phyloP scores from a whole-genome alignment of 768 basidiomycete species.

The Neoboletus subvelutipes region DNA sequence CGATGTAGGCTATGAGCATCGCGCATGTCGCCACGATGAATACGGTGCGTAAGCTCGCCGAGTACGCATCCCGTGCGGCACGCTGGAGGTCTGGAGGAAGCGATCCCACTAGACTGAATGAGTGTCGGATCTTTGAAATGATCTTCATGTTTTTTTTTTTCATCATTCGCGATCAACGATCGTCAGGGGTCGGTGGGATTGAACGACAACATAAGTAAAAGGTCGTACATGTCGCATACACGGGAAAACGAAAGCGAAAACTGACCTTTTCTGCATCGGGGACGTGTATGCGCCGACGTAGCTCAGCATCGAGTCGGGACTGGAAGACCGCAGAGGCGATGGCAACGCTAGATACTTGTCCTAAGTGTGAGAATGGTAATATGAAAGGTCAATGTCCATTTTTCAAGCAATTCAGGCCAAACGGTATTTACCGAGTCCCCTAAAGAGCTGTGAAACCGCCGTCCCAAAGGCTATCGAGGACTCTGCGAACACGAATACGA shows the following conservation, averaged over 20 bases:
- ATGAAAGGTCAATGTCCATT: not conserved
- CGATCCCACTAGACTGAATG: slow-evolving; percentile 7
- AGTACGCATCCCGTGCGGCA: slow-evolving; percentile 8
- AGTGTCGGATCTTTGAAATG: slow-evolving; percentile 12
- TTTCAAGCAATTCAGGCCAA: not conserved
- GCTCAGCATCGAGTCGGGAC: slow-evolving; percentile 12
- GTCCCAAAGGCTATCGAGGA: not conserved
- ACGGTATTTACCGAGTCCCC: slow-evolving; percentile 7
- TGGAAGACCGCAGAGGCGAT: slow-evolving; percentile 19
- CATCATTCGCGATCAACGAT: no score
- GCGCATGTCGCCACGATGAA: slow-evolving; percentile 9
- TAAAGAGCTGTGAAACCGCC: slow-evolving; percentile 11
- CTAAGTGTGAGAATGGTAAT: not conserved
- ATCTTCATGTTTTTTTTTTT: not conserved
- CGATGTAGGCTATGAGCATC: slow-evolving; percentile 2
- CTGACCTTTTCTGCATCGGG: slow-evolving; percentile 13
- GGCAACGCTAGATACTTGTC: slow-evolving; percentile 14
- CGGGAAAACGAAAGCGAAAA: not conserved
- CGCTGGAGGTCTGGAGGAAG: slow-evolving; percentile 15
- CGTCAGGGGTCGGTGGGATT: not conserved
- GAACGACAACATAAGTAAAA: not conserved
- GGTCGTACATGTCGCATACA: not conserved
- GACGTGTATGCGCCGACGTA: slow-evolving; percentile 6
- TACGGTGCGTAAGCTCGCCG: slow-evolving; percentile 7
- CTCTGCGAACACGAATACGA: not conserved